Conservation (phyloP, 2,329 filamentous ascomycete genomes). For the Paecilomyces sp. region DNA sequence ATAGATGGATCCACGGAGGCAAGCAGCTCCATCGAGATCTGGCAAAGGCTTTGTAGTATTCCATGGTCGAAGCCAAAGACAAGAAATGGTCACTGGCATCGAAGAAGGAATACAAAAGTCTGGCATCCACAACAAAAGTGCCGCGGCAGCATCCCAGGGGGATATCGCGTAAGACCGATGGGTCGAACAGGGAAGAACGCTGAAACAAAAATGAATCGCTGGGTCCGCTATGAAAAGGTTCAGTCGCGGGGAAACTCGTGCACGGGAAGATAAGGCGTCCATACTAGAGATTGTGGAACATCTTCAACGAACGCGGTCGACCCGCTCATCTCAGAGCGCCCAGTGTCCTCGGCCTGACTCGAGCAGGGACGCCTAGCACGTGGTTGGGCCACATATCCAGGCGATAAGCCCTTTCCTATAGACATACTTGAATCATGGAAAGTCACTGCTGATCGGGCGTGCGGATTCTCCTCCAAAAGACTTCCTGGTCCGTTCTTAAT, state of each 20-base stretch:
- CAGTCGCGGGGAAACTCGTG: not conserved
- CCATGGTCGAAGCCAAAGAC: not conserved
- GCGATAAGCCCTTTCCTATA: not conserved
- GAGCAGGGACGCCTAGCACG: not conserved
- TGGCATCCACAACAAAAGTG: not conserved
- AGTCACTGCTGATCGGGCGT: not conserved
- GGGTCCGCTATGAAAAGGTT: not conserved
- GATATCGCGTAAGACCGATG: not conserved
- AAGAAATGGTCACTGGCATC: not conserved
- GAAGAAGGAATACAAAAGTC: not conserved
- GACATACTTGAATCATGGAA: not conserved
- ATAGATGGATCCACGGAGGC: no score
- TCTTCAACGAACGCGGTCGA: not conserved
- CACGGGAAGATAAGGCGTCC: not conserved
- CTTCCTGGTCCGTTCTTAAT: constrained; percentile 39
- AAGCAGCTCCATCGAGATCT: not conserved
- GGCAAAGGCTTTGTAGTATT: not conserved
- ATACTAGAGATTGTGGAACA: not conserved
- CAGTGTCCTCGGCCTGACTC: not conserved
- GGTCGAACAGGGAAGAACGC: not conserved
- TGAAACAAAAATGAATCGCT: not conserved
- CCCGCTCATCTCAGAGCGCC: not conserved
- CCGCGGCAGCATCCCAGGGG: not conserved
- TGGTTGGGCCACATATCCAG: not conserved
- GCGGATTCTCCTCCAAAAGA: constrained; percentile 18